Base-by-base conservation (phyloP, 805 yeast genomes). In the Metschnikowia proteae region DNA sequence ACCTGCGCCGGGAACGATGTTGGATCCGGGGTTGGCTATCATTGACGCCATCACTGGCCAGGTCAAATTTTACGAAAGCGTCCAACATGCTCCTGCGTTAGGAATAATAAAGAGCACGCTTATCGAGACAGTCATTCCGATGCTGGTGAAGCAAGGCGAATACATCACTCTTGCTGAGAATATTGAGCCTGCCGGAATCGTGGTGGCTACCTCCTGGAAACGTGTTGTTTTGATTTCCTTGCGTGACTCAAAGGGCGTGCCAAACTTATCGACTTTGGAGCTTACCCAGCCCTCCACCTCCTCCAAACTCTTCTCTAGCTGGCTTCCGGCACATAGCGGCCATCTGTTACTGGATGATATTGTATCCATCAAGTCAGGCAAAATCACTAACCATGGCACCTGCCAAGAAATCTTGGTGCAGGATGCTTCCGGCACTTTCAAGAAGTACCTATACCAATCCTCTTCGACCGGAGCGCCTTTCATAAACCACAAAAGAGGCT, bases 121-220 rank as follows among this genome's bases (percentile, higher is more conserved):
- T 3, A 57, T 83, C 23, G 74, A 71, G 37, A 67, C 83, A 5
- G 58, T 69, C 1, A 63, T 74, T 17, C 71, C 74, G 11, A 53
- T 73, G 28, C 62, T 64, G 47, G 36, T 55, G 10, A 55, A 46
- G 3, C 64, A 57, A 44, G 70, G 71, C n/a, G 97, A 91, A 61
- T 60, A 63, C 29, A 70, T 89, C 13, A 78, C 81, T 1, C 57
- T 73, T 34, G 76, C 84, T 1, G 79, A 81, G 47, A 78, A 78
- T 51, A 74, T 84, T 8, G 88, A 83, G 54, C 91, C 94, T 0
- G 81, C 86, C 1, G 96, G 96, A 2, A 71, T 88, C 4, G 72
- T 84, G 0, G 60, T 85, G 6, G 79, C 89, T 6, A 88, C 97
- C 0, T 79, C 86, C 3, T 69, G 78, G 52, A 88, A 88, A 25